Base-by-base conservation (phyloP, 2,329 filamentous ascomycete genomes). In the Fusarium nisikadoi region DNA sequence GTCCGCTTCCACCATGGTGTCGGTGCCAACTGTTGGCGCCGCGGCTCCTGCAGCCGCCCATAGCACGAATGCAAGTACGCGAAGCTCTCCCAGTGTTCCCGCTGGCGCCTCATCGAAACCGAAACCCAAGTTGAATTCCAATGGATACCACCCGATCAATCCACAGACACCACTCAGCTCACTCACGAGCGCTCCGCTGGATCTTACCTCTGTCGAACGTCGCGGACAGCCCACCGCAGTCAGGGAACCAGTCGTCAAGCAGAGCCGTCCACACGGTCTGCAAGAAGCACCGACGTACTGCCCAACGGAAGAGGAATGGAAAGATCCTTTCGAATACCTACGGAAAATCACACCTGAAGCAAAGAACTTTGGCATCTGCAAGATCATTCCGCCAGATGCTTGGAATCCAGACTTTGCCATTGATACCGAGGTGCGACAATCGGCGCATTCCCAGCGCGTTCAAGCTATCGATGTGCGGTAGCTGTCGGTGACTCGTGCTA, bases 391-490 rank as follows among this genome's bases (percentile, higher is more conserved):
- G 9, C 96, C 96, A 2, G 94, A 96, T 71, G 91, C 88, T 38
- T 99, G 96, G 96, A 95, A 97, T 78, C 96, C 96, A 12, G 88
- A 94, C 20, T 98, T 99, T 81, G 95, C 95, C 46, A 97, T 99
- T 78, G 94, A 99, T 80, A 98, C 95, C 27, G 94, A 98, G 90
- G 95, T 98, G 74, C 49, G 81, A 72, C 33, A 50, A 25, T 45
- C 53, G 68, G 36, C 47, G 49, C 42, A 62, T 38, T 55, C 31
- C 35, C 36, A 46, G 56, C 57, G 70, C 70, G 70, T 61, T 54
- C 41, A 58, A 35, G 49, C 50, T 58, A 52, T 59, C 29, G 58
- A 41, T 23, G 29, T 42, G 42, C 29, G 66, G 42, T 58, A 45
- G 42, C 17, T 52, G 39, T 72, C 4, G 29, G 31, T 47, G 42